phyloP scores from a whole-genome alignment of 2,329 filamentous ascomycete species.

The Cercospora sp. region DNA sequence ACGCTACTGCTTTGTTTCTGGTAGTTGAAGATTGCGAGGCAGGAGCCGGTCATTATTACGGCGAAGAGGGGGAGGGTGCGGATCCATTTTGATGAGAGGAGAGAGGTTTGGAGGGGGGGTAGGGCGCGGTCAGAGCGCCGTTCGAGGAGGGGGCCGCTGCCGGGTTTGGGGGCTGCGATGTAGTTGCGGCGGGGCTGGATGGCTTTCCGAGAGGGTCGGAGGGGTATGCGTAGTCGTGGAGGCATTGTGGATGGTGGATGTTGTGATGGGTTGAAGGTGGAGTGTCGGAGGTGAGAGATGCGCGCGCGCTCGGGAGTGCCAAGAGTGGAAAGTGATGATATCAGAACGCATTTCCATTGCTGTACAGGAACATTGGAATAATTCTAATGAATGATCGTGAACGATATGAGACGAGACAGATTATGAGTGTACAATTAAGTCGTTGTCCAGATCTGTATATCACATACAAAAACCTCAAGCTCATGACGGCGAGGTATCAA shows the following conservation, averaged over 20 bases:
- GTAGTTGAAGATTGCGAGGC: slow-evolving; percentile 97
- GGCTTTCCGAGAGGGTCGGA: slow-evolving; percentile 5
- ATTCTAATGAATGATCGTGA: neutral
- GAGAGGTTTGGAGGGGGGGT: slow-evolving; percentile 43
- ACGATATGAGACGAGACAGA: neutral
- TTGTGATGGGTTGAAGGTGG: slow-evolving; percentile 5
- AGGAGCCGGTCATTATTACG: slow-evolving; percentile 66
- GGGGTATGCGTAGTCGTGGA: slow-evolving; percentile 30
- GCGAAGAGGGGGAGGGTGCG: slow-evolving; percentile 81
- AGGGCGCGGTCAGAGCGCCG: slow-evolving; percentile 57
- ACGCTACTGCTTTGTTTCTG: slow-evolving; percentile 84
- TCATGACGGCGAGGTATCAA: slow-evolving; percentile 16
- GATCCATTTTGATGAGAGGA: slow-evolving; percentile 36
- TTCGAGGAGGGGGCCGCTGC: slow-evolving; percentile 54
- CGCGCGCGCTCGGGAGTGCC: neutral
- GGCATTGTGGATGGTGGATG: slow-evolving; percentile 28
- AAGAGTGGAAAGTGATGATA: slow-evolving; percentile 5
- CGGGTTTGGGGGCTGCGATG: slow-evolving; percentile 53
- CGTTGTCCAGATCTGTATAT: neutral
- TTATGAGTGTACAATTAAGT: neutral
- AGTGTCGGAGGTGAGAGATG: neutral
- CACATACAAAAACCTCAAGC: slow-evolving; percentile 15
- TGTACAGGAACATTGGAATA: neutral
- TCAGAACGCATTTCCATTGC: neutral
- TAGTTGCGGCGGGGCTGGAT: slow-evolving; percentile 43